phyloP scores from a whole-genome alignment of 1,284 basidiomycete genomes.

The Irpex lacteus region DNA sequence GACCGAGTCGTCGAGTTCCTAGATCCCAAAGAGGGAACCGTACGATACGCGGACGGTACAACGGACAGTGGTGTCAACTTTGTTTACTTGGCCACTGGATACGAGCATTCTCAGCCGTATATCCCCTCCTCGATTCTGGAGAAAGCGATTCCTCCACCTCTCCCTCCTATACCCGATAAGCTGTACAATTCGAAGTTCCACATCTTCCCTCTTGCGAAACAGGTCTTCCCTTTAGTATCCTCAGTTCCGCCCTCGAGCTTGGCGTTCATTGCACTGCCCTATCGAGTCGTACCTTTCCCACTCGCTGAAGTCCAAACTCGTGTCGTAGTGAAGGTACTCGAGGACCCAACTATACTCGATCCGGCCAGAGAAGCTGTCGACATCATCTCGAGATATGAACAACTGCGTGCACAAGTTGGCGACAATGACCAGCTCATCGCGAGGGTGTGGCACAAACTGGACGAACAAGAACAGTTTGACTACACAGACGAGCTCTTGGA shows the following conservation, averaged over 20 bases:
- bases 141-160: slow-evolving; percentile 33
- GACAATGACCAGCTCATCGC: slow-evolving; percentile 37
- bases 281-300: slow-evolving; percentile 15
- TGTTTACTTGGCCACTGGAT: slow-evolving; percentile 75
- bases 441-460: slow-evolving; percentile 54
- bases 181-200: slow-evolving; percentile 62
- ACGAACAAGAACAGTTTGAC: slow-evolving; percentile 55
- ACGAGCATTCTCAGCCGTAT: slow-evolving; percentile 62
- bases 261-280: slow-evolving; percentile 63
- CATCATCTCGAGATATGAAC: slow-evolving; percentile 46
- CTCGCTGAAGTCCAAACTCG: slow-evolving; percentile 9
- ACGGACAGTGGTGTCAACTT: slow-evolving; percentile 53
- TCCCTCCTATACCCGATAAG: slow-evolving; percentile 42
- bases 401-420: slow-evolving; percentile 28
- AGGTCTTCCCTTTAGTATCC: slow-evolving; percentile 49
- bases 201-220: slow-evolving; percentile 59
- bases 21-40: slow-evolving; percentile 40
- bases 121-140: slow-evolving; percentile 38
- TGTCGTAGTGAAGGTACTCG: slow-evolving; percentile 14
- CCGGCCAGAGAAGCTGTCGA: slow-evolving; percentile 42
- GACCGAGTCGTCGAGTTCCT: slow-evolving; percentile 39
- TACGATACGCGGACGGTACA: slow-evolving; percentile 59
- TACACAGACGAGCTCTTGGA: slow-evolving; percentile 60
- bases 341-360: slow-evolving; percentile 48
- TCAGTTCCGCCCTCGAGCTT: slow-evolving; percentile 49